phyloP scores from a whole-genome alignment of 768 basidiomycete genomes.

The Kwoniella botswanensis region DNA sequence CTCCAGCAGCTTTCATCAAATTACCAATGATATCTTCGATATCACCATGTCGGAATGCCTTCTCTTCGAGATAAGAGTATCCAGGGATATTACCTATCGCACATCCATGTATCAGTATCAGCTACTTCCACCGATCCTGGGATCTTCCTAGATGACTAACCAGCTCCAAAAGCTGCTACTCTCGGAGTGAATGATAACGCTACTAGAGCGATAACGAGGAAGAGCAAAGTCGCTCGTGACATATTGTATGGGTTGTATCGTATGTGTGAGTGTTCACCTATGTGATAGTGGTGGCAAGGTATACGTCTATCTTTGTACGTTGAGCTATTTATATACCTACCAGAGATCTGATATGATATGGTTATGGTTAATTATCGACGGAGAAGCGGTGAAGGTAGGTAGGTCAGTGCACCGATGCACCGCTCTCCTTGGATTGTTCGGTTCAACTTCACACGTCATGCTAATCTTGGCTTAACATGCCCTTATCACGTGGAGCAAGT shows the following conservation, averaged over 20 bases:
- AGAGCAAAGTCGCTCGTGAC: slow-evolving; percentile 30
- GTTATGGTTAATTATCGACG: background rate
- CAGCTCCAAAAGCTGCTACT: slow-evolving; percentile 54
- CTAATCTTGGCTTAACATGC: background rate
- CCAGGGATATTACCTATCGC: slow-evolving; percentile 83
- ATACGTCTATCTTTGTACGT: background rate
- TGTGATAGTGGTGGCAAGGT: slow-evolving; percentile 10
- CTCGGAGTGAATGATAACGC: slow-evolving; percentile 47
- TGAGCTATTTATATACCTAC: background rate
- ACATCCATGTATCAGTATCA: slow-evolving; percentile 57
- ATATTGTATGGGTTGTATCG: slow-evolving; percentile 18
- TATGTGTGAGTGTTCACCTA: background rate
- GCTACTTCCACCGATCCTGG: background rate
- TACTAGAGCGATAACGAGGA: slow-evolving; percentile 40
- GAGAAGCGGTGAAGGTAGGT: background rate
- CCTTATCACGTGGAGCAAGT: slow-evolving; percentile 1
- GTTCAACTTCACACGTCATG: slow-evolving; percentile 6
- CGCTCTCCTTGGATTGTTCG: background rate
- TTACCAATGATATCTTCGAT: slow-evolving; percentile 69
- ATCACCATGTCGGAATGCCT: slow-evolving; percentile 85
- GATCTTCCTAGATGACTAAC: slow-evolving; percentile 24
- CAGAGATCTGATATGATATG: background rate
- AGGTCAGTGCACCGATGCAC: background rate
- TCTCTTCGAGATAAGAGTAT: slow-evolving; percentile 82
- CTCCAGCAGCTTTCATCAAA: slow-evolving; percentile 67